Conservation (phyloP, 192 early-diverging fungal genomes). For the Backusella mclennaniae region DNA sequence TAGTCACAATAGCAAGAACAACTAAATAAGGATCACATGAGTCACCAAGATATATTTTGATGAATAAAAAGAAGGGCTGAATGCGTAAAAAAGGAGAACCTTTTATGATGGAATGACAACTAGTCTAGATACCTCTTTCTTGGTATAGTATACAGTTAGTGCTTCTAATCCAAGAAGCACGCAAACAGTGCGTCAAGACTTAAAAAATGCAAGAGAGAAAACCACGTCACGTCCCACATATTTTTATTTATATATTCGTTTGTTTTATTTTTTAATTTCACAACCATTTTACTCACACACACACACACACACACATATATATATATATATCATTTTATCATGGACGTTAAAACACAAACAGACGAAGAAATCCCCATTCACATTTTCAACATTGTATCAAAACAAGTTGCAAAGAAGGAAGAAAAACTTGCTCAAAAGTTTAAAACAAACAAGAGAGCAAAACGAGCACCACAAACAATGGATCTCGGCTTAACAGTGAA, state of each 20-base stretch:
- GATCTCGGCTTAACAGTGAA: slow-evolving; percentile 13
- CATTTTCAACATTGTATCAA: slow-evolving; percentile 35
- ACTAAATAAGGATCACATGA: neutral
- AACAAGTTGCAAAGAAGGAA: slow-evolving; percentile 35
- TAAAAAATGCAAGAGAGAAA: neutral
- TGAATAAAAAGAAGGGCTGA: neutral
- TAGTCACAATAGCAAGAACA: neutral
- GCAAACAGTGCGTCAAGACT: no score
- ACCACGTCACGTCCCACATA: neutral
- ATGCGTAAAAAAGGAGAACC: neutral
- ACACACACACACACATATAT: neutral
- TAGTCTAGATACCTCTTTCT: no score
- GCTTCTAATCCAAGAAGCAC: no score
- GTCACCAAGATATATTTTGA: neutral
- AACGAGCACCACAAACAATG: neutral
- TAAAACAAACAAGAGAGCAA: neutral
- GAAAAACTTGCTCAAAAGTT: slow-evolving; percentile 22
- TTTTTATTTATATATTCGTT: slow-evolving; percentile 16
- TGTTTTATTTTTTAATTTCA: slow-evolving; percentile 2
- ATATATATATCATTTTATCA: neutral
- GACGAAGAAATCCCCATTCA: slow-evolving; percentile 47
- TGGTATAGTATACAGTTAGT: no score
- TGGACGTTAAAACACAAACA: slow-evolving; percentile 13
- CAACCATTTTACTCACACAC: neutral
- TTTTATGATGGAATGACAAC: no score